These are phyloP conservation scores for Cucurbitaria berberidis DNA, from an alignment of 2,329 filamentous ascomycete species.

Conservation along the genomic window DNA sequence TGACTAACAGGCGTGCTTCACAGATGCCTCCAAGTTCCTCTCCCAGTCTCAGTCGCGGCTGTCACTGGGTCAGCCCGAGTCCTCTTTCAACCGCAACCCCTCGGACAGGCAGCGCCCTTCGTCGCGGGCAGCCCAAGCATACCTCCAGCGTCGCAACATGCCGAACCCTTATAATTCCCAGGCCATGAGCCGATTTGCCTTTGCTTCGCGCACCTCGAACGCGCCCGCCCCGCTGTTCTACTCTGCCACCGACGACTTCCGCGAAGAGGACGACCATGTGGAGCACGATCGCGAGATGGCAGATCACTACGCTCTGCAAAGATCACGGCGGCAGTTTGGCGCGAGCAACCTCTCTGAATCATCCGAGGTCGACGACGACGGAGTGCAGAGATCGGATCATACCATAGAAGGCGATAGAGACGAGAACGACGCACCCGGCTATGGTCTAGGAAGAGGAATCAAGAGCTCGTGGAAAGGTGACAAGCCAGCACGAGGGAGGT, in stretches of 20 bases:
- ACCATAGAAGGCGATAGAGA: slow-evolving; percentile 56
- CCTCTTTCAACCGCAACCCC: slow-evolving; percentile 57
- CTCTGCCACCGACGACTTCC: slow-evolving; percentile 86
- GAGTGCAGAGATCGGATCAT: slow-evolving; percentile 55
- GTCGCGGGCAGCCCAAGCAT: slow-evolving; percentile 58
- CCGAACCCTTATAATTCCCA: slow-evolving; percentile 76
- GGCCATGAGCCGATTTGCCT: slow-evolving; percentile 75
- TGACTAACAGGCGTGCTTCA: slow-evolving; percentile 50
- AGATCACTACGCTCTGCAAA: slow-evolving; percentile 91
- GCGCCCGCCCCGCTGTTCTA: slow-evolving; percentile 94
- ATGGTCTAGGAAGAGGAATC: slow-evolving; percentile 57
- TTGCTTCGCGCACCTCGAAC: slow-evolving; percentile 75
- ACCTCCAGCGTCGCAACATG: slow-evolving; percentile 60
- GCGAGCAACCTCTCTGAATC: slow-evolving; percentile 84
- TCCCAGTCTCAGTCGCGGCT: slow-evolving; percentile 95
- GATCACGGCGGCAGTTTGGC: slow-evolving; percentile 86
- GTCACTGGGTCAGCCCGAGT: slow-evolving; percentile 66
- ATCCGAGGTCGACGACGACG: slow-evolving; percentile 78
- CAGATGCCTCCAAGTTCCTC: slow-evolving; percentile 96
- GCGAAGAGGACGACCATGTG: slow-evolving; percentile 90
- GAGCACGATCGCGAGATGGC: slow-evolving; percentile 89
- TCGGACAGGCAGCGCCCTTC: slow-evolving; percentile 52
- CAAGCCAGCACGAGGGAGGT: slow-evolving; percentile 51
- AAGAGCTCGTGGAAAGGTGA: slow-evolving; percentile 64
- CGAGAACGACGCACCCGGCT: slow-evolving; percentile 48